Percentiles rank a stretch among this genome's conserved stretches.
These are phyloP conservation scores for Fusarium acutatum DNA, from an alignment of 2,329 filamentous ascomycete genomes.

Conservation along the genomic window DNA sequence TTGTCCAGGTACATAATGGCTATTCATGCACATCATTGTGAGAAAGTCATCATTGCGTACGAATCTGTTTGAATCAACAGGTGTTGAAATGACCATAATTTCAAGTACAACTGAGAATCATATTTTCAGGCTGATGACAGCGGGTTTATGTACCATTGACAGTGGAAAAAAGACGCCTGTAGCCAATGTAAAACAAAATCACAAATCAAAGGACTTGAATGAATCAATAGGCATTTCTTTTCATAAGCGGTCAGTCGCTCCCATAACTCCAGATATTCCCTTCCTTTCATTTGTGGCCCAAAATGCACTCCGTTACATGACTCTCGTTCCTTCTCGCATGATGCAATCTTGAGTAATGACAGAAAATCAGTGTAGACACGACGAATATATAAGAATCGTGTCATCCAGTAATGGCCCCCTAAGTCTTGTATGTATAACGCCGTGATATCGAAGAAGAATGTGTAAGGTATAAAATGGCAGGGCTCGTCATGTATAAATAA, in stretches of 20 bases:
- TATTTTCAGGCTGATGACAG: neutral
- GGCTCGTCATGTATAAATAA: neutral
- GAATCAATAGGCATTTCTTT: slow-evolving; percentile 26
- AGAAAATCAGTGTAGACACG: slow-evolving; percentile 17
- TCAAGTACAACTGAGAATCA: neutral
- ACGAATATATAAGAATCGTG: slow-evolving; percentile 8
- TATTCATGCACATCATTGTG: neutral
- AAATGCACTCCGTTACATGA: slow-evolving; percentile 18
- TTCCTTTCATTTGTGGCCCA: slow-evolving; percentile 17
- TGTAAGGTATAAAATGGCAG: neutral
- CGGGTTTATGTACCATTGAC: neutral
- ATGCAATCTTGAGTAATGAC: slow-evolving; percentile 30
- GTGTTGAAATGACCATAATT: neutral
- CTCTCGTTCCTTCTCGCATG: slow-evolving; percentile 12
- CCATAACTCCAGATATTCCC: slow-evolving; percentile 28
- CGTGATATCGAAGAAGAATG: slow-evolving; percentile 6
- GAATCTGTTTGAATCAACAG: neutral
- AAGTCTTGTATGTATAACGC: slow-evolving; percentile 23
- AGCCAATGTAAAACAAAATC: neutral
- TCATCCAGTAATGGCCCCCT: slow-evolving; percentile 2
- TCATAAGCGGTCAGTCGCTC: slow-evolving; percentile 26
- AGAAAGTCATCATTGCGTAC: neutral
- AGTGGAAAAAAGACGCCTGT: neutral
- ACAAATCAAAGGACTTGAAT: slow-evolving; percentile 5
- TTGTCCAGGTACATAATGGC: neutral